Evolutionary conservation across 1,284 basidiomycete genomes (phyloP), one percentile per base, ranked within the genome.

Genomic region (Ustilago hordei): DNA sequence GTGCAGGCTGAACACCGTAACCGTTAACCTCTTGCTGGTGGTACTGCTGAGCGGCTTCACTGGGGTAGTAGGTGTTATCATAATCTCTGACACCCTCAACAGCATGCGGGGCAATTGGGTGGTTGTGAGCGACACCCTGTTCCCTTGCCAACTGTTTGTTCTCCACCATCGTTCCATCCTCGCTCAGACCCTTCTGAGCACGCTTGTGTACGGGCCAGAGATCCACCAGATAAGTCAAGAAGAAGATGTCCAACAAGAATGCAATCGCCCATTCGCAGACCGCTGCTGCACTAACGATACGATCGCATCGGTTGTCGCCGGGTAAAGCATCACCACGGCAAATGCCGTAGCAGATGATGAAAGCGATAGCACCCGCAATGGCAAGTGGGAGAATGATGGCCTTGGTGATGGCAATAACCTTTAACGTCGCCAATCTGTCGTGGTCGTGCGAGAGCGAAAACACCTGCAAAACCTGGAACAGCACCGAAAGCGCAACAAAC

Each of bases 381-480:
- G 89, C 88, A 1, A 87, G 1, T 7, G 69, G 41, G 8, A 89
- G 86, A 54, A 90, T 82, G 50, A 86, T 41, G 17, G 88, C 75
- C 84, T 90, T 89, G 79, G 87, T 61, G 63, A 88, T 84, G 8
- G 88, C 87, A 75, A 87, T 88, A 39, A 88, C 80, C 32, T 84
- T 79, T 15, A 89, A 81, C 41, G 87, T 87, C 17, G 59, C 39
- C 38, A 87, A 80, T 43, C 89, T 86, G 5, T 86, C 86, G 74
- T 89, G 86, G 63, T 87, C 87, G 75, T 85, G 80, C 15, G 78
- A 71, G 19, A 84, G 67, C 78, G 85, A 82, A 60, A 87, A 86
- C 41, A 89, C 80, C 75, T 89, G 87, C 36, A 86, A 81, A 2
- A 87, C 86, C 73, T 89, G 89, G 80, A 87, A 87, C 52, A 88